Evolutionary conservation across 257 asterid species (phyloP), one percentile per base, ranked within the genome.

Genomic region (Jacaranda copaia): DNA sequence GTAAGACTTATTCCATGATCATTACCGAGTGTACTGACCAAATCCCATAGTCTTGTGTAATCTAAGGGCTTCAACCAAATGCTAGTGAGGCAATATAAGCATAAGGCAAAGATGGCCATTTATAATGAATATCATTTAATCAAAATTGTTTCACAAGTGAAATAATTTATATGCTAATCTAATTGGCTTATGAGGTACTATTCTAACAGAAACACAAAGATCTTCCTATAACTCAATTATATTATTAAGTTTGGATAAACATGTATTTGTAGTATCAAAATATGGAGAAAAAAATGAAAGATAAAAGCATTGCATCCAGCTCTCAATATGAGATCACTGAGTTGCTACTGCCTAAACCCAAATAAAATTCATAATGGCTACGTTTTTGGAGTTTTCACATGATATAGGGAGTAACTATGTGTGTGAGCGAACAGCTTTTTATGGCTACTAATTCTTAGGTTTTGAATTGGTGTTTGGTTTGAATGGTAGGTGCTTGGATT

Each of bases 401-500:
- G 40, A 14, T 76, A 15, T 57, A 12, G 6, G 75, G 39, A 48
- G 72, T 9, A 18, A 72, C 3, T 53, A 6, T 53, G 59, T n/a
- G 61, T 55, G 35, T 8, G 9, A 16, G 15, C 9, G 1, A 2
- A 6, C 6, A 4, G 55, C 18, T 43, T n/a, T 62, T 16, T 71
- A 35, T 14, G 14, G 45, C 2, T 42, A 4, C 32, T 25, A 57
- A 16, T 4, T 12, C 4, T 48, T 18, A 5, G 7, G 5, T 6
- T 51, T 77, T 45, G 32, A 46, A 42, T 25, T 25, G 32, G 32
- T 25, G 32, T 58, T 55, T 46, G 42, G 58, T 25, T 68, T 85
- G 86, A 69, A 66, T 84, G 93, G 89, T 81, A 94, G 98, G 94
- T 94, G 53, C 69, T 95, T 79, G 99, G 99, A 18, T 95, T 92